These are phyloP conservation scores for Ceratobasidium sp. DNA, from an alignment of 1,284 basidiomycete genomes.

Conservation along the genomic window DNA sequence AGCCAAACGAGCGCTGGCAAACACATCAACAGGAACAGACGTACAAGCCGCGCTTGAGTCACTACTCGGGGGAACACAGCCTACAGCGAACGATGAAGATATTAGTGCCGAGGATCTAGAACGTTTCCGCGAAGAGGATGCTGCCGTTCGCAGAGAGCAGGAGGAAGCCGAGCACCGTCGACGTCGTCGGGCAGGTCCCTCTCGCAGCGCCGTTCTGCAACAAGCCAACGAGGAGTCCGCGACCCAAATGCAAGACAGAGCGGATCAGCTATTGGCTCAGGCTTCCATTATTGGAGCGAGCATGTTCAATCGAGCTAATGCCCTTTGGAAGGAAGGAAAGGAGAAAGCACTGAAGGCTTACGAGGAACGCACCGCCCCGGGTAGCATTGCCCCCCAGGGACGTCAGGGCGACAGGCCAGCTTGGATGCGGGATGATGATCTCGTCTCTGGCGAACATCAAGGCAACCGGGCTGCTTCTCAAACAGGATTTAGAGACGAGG, in stretches of 20 bases:
- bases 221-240: constrained; percentile 45
- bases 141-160: constrained; percentile 52
- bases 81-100: constrained; percentile 37
- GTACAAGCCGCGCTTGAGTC: constrained; percentile 84
- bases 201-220: constrained; percentile 45
- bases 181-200: constrained; percentile 53
- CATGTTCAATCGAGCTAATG: constrained; percentile 87
- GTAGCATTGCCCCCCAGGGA: constrained; percentile 48
- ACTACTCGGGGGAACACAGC: constrained; percentile 65
- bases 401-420: constrained; percentile 71
- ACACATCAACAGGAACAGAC: constrained; percentile 77
- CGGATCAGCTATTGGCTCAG: constrained; percentile 86
- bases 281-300: constrained; percentile 87
- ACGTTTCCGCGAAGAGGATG: constrained; percentile 53
- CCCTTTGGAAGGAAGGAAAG: constrained; percentile 88
- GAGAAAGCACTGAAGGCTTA: constrained; percentile 86
- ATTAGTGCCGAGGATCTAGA: constrained; percentile 42
- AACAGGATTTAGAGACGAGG: constrained; percentile 64
- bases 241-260: constrained; percentile 70
- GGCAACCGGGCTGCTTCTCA: constrained; percentile 53
- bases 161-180: constrained; percentile 55
- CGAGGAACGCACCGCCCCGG: constrained; percentile 69
- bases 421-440: constrained; percentile 82
- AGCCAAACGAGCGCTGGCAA: constrained; percentile 79
- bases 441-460: constrained; percentile 53